Evolutionary conservation across 495 filamentous ascomycete genomes (phyloP), one percentile per base, ranked within the genome.

Genomic region (Aspergillus bertholletiae): DNA sequence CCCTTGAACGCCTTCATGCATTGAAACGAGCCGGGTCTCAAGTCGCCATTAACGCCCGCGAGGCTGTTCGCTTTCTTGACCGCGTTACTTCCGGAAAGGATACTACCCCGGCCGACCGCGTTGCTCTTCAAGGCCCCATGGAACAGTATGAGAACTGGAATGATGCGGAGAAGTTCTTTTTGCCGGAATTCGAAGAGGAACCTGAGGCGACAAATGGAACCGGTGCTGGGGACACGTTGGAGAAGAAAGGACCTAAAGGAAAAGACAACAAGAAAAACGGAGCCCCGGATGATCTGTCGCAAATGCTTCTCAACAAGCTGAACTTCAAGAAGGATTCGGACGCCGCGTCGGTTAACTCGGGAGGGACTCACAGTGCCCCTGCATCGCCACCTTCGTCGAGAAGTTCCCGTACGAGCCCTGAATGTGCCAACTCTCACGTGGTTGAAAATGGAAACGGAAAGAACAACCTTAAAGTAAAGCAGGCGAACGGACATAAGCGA

Each of bases 1-100:
- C 82, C 54, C 75, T 84, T 24, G 75, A 83, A 65, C 74, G 73
- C 41, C 76, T 81, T 53, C 75, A 80, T 61, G 72, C 74, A 57
- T 71, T 83, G 48, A 86, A 86, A 68, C 78, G 79, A 57, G 79
- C 76, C 52, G 76, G 68, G 46, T 83, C 77, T 24, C 71, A 79
- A 52, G 68, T 78, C 61, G 79, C 79, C 54, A 75, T 80, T 60
- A 85, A 87, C 65, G 84, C 85, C 52, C 78, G 80, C 28, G 83
- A 87, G 65, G 79, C 82, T 26, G 76, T 87, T 51, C 75, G 80
- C 51, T 87, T 84, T 68, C 81, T 88, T 59, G 85, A 88, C 60
- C 76, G 82, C 41, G 78, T 81, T 24, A 86, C 84, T 21, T 80
- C 77, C 41, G 76, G 75, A 44, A 78, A 78, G 51, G 77, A 78